Percentiles rank a stretch among this genome's conserved stretches.
Evolutionary conservation across 139 green algal species (phyloP).

Genomic region (Ettlia oleoabundans): DNA sequence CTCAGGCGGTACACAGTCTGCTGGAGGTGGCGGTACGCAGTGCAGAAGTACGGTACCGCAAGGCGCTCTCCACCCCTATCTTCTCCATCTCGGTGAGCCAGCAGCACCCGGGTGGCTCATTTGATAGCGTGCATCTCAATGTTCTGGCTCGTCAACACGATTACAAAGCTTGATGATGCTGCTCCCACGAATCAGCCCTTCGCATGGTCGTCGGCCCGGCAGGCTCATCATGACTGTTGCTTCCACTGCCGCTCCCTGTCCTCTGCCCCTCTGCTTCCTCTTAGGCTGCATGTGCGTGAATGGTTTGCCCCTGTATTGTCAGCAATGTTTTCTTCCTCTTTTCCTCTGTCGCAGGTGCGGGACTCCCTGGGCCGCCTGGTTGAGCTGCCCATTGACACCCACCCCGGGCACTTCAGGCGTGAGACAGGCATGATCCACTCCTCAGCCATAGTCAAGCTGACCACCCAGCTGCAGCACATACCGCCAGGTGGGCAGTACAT

Average conservation of each 20-base stretch:
- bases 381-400: constrained; percentile 50
- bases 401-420: constrained; percentile 44
- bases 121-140: not conserved
- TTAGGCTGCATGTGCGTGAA: constrained; percentile 12
- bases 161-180: no score
- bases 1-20: not conserved
- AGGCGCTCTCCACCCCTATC: constrained; percentile 53
- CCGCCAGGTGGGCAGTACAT: constrained; percentile 32
- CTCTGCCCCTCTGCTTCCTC: not conserved
- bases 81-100: constrained; percentile 46
- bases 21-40: constrained; percentile 31
- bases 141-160: no score
- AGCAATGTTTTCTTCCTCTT: not conserved
- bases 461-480: constrained; percentile 38
- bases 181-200: no score
- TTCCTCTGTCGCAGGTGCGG: not conserved
- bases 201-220: no score
- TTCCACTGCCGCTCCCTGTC: no score
- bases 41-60: constrained; percentile 42
- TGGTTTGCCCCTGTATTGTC: no score
- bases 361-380: constrained; percentile 39
- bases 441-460: constrained; percentile 38
- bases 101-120: not conserved
- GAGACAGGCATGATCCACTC: constrained; percentile 34
- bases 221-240: no score